phyloP scores from a whole-genome alignment of 2,329 filamentous ascomycete genomes.

The Aureobasidium sp. region DNA sequence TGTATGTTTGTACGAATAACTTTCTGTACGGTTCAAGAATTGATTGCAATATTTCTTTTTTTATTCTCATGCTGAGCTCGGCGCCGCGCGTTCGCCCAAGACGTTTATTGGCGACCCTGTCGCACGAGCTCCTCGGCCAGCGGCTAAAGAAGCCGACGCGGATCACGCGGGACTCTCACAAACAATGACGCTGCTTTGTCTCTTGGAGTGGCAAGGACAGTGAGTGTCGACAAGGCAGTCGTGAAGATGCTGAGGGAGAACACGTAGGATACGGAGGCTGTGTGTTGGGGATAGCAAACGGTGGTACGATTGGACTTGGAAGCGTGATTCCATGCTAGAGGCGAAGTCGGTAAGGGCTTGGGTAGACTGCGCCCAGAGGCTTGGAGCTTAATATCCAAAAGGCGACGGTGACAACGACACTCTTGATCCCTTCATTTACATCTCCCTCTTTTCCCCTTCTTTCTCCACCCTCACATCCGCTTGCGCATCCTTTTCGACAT shows the following conservation, averaged over 20 bases:
- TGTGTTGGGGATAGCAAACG: not conserved
- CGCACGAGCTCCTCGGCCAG: not conserved
- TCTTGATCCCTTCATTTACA: no score
- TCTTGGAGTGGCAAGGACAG: not conserved
- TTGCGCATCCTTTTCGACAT: not conserved
- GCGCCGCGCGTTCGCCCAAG: constrained; percentile 7
- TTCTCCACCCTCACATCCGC: not conserved
- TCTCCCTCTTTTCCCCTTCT: not conserved
- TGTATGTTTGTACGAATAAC: not conserved
- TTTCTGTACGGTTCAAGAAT: not conserved
- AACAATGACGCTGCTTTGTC: not conserved
- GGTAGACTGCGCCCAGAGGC: constrained; percentile 8
- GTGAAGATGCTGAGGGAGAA: not conserved
- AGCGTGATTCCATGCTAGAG: not conserved
- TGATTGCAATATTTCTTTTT: not conserved
- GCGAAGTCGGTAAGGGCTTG: not conserved
- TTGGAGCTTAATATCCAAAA: not conserved
- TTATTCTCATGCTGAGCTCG: not conserved
- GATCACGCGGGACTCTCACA: not conserved
- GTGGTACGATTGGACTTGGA: not conserved
- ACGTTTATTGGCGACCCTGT: not conserved
- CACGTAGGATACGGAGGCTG: not conserved
- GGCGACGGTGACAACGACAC: not conserved
- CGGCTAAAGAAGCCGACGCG: not conserved
- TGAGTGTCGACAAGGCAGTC: not conserved